Evolutionary conservation across 495 filamentous ascomycete species (phyloP).

Genomic region (Xylaria palmicola): DNA sequence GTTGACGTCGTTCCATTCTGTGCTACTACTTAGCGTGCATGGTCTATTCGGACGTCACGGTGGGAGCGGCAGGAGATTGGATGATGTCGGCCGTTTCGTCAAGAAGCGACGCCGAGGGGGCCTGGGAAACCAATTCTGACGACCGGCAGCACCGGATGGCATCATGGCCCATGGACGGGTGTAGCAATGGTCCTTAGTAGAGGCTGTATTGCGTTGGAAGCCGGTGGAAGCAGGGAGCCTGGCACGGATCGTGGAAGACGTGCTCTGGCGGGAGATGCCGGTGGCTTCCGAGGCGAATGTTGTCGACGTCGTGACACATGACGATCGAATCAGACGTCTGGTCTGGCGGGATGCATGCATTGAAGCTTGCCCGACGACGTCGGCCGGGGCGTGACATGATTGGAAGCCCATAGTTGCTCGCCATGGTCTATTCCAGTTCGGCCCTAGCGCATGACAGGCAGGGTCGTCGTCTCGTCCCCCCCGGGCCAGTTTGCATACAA

Average conservation of each 20-base stretch:
- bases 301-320: conserved; percentile 14
- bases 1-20: background rate
- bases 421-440: too few species aligned
- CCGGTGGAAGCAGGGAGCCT: background rate
- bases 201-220: background rate
- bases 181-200: background rate
- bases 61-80: background rate
- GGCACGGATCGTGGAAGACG: background rate
- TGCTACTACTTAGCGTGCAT: background rate
- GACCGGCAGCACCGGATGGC: conserved; percentile 3
- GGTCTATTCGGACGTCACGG: background rate
- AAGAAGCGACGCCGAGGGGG: conserved; percentile 6
- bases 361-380: background rate
- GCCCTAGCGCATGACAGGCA: too few species aligned
- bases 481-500: too few species aligned
- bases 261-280: conserved; percentile 12
- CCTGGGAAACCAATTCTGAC: background rate
- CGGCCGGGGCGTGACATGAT: too few species aligned
- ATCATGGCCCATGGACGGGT: background rate
- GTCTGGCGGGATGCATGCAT: background rate
- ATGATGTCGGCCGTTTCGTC: background rate
- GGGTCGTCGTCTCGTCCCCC: too few species aligned
- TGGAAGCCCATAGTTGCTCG: too few species aligned
- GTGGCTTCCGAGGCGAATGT: conserved; percentile 4
- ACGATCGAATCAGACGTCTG: conserved; percentile 8